Base-by-base conservation (phyloP, 1,139 yeast genomes). In the Pichia inconspicua region DNA sequence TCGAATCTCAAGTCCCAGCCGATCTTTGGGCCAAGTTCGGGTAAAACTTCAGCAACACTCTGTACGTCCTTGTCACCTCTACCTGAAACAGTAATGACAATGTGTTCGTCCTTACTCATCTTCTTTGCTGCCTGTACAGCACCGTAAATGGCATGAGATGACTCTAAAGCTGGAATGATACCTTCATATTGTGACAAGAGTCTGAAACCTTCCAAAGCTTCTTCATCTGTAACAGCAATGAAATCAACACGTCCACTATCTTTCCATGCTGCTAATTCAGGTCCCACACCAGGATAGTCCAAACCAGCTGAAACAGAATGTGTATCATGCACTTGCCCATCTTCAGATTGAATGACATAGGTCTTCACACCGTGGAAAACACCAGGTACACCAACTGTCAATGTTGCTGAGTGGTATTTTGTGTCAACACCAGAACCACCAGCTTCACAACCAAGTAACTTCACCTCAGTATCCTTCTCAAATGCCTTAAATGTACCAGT, bases 1-100 rank as follows among this genome's bases (percentile, higher is more conserved):
- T 85, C 92, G 60, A 92, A 92, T 67, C 98, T 80, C 64, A 92
- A 75, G 66, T 92, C 97, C 98, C 98, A 92, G 59, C 84, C 92
- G 64, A 92, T 90, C 66, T 82, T 66, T 46, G 92, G 94, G 42
- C 99, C 99, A 52, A 89, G 74, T 53, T 69, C 78, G 43, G 98
- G 98, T 63, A 92, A 75, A 45, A 84, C 80, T 67, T 92, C 97
- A 40, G 98, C 98, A 50, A 92, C 97, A 65, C 92, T 86, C 71
- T 90, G 97, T 36, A 92, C 98, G 66, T 92, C 99, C 73, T 92
- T 92, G 67, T 94, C 99, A 70, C 99, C 99, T 74, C 98, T 86
- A 62, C 99, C 99, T 46, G 96, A 87, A 51, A 92, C 78, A 65
- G 89, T 88, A 62, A 92, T 85, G 53, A 92, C 82, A 53, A 92